A percentile compares a stretch with the other conserved stretches of the same genome.
Conservation (phyloP, 495 filamentous ascomycete species). For the Schizothecium vesticola region DNA sequence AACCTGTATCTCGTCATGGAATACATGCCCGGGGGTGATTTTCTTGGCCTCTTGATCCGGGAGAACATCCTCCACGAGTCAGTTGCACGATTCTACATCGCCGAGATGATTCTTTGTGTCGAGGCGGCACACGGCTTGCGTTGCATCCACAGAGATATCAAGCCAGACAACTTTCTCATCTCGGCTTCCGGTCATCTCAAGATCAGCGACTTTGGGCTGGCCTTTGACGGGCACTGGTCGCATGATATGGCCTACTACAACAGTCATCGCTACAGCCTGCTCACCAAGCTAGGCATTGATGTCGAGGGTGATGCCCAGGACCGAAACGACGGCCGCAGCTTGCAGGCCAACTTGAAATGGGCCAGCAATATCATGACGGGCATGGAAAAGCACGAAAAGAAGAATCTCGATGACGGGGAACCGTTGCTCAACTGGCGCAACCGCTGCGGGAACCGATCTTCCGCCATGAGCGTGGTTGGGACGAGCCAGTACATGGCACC, state of each 20-base stretch:
- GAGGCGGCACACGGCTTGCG: slow-evolving; percentile 82
- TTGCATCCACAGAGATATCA: slow-evolving; percentile 93
- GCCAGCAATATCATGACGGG: slow-evolving; percentile 42
- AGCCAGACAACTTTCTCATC: slow-evolving; percentile 94
- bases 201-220: slow-evolving; percentile 91
- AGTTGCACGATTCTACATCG: slow-evolving; percentile 77
- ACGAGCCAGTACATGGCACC: slow-evolving; percentile 98
- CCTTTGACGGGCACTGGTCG: slow-evolving; percentile 91
- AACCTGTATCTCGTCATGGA: slow-evolving; percentile 94
- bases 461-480: slow-evolving; percentile 83
- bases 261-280: slow-evolving; percentile 69
- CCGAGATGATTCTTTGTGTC: slow-evolving; percentile 92
- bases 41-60: slow-evolving; percentile 77
- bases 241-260: slow-evolving; percentile 83
- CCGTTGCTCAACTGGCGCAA: slow-evolving; percentile 73
- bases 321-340: slow-evolving; percentile 47
- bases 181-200: slow-evolving; percentile 83
- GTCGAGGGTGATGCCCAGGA: slow-evolving; percentile 75
- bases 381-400: slow-evolving; percentile 47
- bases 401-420: slow-evolving; percentile 36
- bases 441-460: slow-evolving; percentile 61
- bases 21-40: slow-evolving; percentile 94
- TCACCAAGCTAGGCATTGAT: slow-evolving; percentile 67
- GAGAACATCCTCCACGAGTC: slow-evolving; percentile 73
- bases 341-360: slow-evolving; percentile 44